Base-by-base conservation (phyloP, 345 rosid genomes). In the Hibiscus syriacus region DNA sequence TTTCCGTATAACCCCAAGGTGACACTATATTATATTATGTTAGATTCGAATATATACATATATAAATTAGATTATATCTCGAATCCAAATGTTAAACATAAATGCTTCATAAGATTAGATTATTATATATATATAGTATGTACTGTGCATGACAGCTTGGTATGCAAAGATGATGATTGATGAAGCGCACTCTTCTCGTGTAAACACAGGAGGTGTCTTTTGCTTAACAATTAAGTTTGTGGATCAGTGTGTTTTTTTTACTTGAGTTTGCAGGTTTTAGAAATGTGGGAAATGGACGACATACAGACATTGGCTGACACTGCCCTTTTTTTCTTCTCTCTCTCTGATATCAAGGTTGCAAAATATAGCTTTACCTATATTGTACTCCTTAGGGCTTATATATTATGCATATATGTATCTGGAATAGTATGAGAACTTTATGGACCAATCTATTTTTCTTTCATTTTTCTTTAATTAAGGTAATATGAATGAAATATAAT, bases 111-210 rank as follows among this genome's bases (percentile, higher is more conserved):
- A n/a, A n/a, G n/a, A n/a, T n/a, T n/a, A n/a, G n/a, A n/a, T n/a
- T 34, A 34, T 30, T 9, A 10, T 54, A 54, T 13, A 25, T 27
- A 55, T 54, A 22, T 27, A 26, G n/a, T 13, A 27, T 55, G 14
- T 6, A n/a, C 17, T 16, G 67, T 63, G 67, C 53, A 41, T 63
- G 53, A 26, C 67, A 63, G 67, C 67, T 43, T 43, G 34, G 36
- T 32, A 16, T 58, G 9, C 63, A n/a, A 62, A 25, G 30, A 39
- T 39, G 53, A 23, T 25, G 16, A 25, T 52, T 22, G 16, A 53
- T 20, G 56, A 53, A 39, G 7, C 13, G 22, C 7, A 6, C 26
- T 61, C 27, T 62, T 41, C 32, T 41, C 0, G 66, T 39, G 50
- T 39, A 62, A 62, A 62, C 32, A 9, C 50, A 39, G 32, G 50